Base-by-base conservation (phyloP, 179 eudicot species). In the Vitellaria paradoxa region DNA sequence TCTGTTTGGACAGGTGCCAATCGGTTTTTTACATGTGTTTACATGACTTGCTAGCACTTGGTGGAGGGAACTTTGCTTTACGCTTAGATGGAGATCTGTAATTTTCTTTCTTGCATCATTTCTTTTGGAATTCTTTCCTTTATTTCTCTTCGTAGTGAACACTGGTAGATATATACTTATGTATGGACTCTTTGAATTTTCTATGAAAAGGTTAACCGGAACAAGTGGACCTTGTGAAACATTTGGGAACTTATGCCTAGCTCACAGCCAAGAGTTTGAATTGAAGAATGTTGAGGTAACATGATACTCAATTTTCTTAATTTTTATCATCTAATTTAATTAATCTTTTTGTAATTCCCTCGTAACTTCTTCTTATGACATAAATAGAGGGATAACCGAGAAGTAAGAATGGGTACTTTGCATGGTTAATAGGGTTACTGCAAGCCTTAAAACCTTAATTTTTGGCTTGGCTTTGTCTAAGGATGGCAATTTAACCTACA, bases 161-260 rank as follows among this genome's bases (percentile, higher is more conserved):
- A 42, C 7, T 1, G 45, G 26, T 24, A 26, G 17, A n/a, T 24
- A 26, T 11, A 15, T 46, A 63, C 55, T 82, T 65, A 61, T 59
- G 6, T 72, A 11, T 45, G 49, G 57, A 68, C 56, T 73, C 63
- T 52, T 52, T 1, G 30, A 61, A n/a, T 72, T 76, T 76, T 81
- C 68, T 57, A 46, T 72, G 70, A 63, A 73, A 73, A 96, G 99
- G 87, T 84, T 96, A 87, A 79, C 79, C 37, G 98, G 99, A 84
- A 88, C 89, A 65, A 96, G 99, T 86, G 98, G 99, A 76, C 89
- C 94, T 55, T 96, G 92, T 84, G 97, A 94, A 69, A 96, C 99
- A 55, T 96, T 91, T 85, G 99, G 97, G 73, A 94, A 91, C 80
- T 73, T 79, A 73, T 92, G 96, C 84, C 84, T 96, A 80, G 96